A percentile compares a stretch with the other conserved stretches of the same genome.
Evolutionary conservation across 2,329 filamentous ascomycete genomes (phyloP).

Genomic region (Ceratocystis alfenasii): DNA sequence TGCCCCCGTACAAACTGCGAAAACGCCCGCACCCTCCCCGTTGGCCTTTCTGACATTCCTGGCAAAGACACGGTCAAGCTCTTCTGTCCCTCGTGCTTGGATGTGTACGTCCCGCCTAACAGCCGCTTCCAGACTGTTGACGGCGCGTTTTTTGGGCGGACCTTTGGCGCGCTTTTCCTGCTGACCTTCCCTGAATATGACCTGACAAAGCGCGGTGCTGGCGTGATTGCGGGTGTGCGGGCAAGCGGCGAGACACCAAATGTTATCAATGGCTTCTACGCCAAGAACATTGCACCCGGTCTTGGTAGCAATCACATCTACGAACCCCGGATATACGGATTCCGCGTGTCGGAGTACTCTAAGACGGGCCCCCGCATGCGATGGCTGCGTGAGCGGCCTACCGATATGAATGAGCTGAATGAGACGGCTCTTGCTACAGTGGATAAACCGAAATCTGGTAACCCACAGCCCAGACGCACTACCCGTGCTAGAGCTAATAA

Average conservation of each 20-base stretch:
- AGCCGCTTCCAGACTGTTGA: constrained; percentile 95
- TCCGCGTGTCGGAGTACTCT: constrained; percentile 82
- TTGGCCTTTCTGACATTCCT: constrained; percentile 86
- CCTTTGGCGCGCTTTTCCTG: constrained; percentile 92
- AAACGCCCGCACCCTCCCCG: constrained; percentile 77
- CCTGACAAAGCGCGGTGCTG: constrained; percentile 57
- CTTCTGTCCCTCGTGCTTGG: constrained; percentile 91
- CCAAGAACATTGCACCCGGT: constrained; percentile 77
- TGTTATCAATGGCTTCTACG: constrained; percentile 73
- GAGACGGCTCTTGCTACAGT: constrained; percentile 49
- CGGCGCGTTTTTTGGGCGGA: constrained; percentile 94
- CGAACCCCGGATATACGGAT: constrained; percentile 92
- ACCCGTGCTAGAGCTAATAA: constrained; percentile 12
- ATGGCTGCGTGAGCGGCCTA: constrained; percentile 79
- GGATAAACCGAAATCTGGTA: constrained; percentile 25
- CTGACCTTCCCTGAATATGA: constrained; percentile 97
- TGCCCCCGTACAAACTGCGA: constrained; percentile 94
- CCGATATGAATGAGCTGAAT: constrained; percentile 69
- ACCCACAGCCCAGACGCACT: not conserved
- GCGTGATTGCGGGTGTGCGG: constrained; percentile 38
- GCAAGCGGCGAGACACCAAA: constrained; percentile 32
- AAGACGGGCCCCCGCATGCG: constrained; percentile 90
- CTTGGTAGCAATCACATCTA: constrained; percentile 76
- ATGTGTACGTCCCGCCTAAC: constrained; percentile 95
- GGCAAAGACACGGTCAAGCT: constrained; percentile 97